phyloP scores from a whole-genome alignment of 257 asterid species.

The Agastache rugosa region DNA sequence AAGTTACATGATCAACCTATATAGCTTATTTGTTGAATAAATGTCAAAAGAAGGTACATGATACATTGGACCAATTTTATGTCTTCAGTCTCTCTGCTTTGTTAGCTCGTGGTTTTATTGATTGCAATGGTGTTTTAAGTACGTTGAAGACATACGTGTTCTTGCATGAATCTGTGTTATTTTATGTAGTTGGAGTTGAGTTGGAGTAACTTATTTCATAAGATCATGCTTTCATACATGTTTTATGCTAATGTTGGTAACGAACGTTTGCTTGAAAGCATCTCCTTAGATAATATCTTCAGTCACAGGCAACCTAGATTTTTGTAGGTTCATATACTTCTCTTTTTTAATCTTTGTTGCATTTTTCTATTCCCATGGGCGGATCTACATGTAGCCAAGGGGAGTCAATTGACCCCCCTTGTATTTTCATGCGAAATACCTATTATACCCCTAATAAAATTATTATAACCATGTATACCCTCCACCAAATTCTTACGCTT shows the following conservation, averaged over 20 bases:
- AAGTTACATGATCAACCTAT: slow-evolving; percentile 43
- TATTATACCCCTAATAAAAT: too few species aligned
- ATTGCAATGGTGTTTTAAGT: slow-evolving; percentile 16
- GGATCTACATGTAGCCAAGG: too few species aligned
- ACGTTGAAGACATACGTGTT: not conserved
- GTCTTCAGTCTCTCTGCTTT: slow-evolving; percentile 1
- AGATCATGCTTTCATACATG: not conserved
- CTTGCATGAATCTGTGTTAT: slow-evolving; percentile 13
- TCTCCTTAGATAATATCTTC: not conserved
- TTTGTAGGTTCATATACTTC: not conserved
- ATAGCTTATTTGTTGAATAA: slow-evolving; percentile 43
- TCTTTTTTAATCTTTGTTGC: not conserved
- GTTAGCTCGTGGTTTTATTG: not conserved
- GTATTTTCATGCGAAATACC: too few species aligned
- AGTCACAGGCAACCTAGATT: not conserved
- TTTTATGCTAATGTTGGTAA: not conserved
- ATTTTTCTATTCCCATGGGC: not conserved
- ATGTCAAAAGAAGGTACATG: slow-evolving; percentile 29
- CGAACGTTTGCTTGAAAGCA: not conserved
- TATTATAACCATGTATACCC: too few species aligned
- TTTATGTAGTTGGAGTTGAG: too few species aligned
- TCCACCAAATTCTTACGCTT: too few species aligned
- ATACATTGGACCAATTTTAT: slow-evolving; percentile 9
- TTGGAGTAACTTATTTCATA: slow-evolving; percentile 10
- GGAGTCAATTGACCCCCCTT: too few species aligned